Evolutionary conservation across 495 filamentous ascomycete genomes (phyloP).

Genomic region (Rostrohypoxylon terebratum): DNA sequence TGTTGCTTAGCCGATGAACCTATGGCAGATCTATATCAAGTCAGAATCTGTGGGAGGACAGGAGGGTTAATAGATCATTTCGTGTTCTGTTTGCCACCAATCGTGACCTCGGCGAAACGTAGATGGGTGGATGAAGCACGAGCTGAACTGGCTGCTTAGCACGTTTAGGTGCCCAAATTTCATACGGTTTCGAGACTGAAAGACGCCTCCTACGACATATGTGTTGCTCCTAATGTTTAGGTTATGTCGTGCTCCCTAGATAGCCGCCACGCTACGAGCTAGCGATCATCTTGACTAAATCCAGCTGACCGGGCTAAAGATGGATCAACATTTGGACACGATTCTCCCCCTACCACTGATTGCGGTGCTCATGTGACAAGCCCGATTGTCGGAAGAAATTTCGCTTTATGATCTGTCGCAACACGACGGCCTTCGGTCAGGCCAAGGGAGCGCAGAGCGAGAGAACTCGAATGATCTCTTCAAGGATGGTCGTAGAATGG

Average conservation of each 20-base stretch:
- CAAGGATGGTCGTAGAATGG: slow-evolving; percentile 20
- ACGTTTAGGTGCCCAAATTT: background rate
- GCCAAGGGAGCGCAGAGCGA: slow-evolving; percentile 20
- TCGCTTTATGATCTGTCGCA: slow-evolving; percentile 28
- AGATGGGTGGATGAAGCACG: slow-evolving; percentile 26
- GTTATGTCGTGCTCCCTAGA: slow-evolving; percentile 28
- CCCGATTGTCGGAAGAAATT: slow-evolving; percentile 13
- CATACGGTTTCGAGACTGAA: slow-evolving; percentile 21
- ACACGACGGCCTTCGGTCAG: slow-evolving; percentile 29
- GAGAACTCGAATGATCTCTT: slow-evolving; percentile 8
- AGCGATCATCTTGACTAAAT: slow-evolving; percentile 23
- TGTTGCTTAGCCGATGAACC: slow-evolving; percentile 5
- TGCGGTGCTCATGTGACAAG: slow-evolving; percentile 26
- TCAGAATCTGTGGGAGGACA: background rate
- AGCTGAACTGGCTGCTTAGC: slow-evolving; percentile 28
- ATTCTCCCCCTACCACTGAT: slow-evolving; percentile 5
- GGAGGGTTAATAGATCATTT: slow-evolving; percentile 22
- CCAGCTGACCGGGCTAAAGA: slow-evolving; percentile 16
- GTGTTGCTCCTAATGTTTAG: slow-evolving; percentile 20
- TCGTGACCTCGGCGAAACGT: slow-evolving; percentile 3
- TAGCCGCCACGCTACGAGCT: slow-evolving; percentile 25
- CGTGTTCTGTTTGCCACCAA: slow-evolving; percentile 34
- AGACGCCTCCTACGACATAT: slow-evolving; percentile 10
- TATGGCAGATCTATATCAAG: background rate
- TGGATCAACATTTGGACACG: slow-evolving; percentile 26